phyloP scores from a whole-genome alignment of 192 early-diverging fungal genomes.

The Linnemannia zychae region DNA sequence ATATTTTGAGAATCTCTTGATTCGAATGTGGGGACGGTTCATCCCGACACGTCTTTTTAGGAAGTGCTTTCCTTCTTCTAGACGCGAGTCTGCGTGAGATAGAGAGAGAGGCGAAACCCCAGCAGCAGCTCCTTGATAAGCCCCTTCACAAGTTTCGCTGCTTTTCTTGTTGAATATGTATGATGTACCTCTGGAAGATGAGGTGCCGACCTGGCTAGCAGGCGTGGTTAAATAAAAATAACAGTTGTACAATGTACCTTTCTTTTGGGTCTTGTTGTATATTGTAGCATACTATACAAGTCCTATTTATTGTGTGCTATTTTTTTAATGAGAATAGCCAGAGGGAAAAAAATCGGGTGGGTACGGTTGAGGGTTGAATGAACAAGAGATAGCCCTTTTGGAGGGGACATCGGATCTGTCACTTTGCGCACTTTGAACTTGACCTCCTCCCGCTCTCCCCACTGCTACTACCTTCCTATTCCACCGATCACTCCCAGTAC shows the following conservation, averaged over 20 bases:
- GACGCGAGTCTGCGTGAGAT: neutral
- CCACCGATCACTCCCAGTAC: neutral
- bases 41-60: constrained; percentile 18
- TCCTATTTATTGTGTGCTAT: neutral
- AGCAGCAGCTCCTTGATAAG: neutral
- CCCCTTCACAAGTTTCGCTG: neutral
- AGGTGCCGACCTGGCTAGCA: neutral
- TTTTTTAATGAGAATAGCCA: neutral
- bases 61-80: neutral
- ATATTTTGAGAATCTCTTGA: constrained; percentile 41
- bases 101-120: neutral
- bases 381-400: neutral
- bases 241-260: neutral
- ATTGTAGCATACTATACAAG: neutral
- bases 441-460: neutral
- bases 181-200: neutral
- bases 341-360: neutral
- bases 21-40: constrained; percentile 45
- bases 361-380: neutral
- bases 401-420: neutral
- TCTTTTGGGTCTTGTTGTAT: neutral
- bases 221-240: neutral
- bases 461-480: neutral
- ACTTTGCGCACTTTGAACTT: constrained; percentile 1
- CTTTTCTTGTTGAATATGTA: neutral